These are phyloP conservation scores for Vitis hybrid DNA, from an alignment of 177 flowering plant genomes.

Conservation along the genomic window DNA sequence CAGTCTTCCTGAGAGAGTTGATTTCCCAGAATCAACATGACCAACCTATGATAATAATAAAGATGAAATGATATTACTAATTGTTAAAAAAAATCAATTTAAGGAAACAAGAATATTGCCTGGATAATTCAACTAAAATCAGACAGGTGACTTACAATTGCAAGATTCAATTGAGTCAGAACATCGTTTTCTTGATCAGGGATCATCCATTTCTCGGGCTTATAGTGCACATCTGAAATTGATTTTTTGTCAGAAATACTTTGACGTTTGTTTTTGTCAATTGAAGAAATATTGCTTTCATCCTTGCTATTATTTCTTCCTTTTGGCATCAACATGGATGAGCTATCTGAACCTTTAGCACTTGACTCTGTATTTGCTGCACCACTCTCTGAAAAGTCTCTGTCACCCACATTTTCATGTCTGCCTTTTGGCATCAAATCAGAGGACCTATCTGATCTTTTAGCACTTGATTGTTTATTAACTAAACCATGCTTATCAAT, in stretches of 20 bases:
- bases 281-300: conserved; percentile 28
- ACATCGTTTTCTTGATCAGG: conserved; percentile 43
- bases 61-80: conserved; percentile 3
- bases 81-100: neutral
- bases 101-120: neutral
- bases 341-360: conserved; percentile 19
- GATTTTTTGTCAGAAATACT: conserved; percentile 32
- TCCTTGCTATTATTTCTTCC: conserved; percentile 20
- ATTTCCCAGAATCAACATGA: conserved; percentile 99
- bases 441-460: conserved; percentile 24
- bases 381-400: conserved; percentile 17
- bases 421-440: conserved; percentile 14
- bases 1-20: conserved; percentile 93
- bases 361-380: conserved; percentile 19
- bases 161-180: conserved; percentile 77
- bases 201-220: conserved; percentile 82
- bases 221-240: conserved; percentile 35
- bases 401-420: conserved; percentile 21
- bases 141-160: conserved; percentile 60
- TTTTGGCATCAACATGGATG: conserved; percentile 16
- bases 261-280: conserved; percentile 20
- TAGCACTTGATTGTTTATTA: conserved; percentile 17
- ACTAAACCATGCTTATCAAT: conserved; percentile 15
- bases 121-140: conserved; percentile 1
- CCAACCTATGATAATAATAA: conserved; percentile 64